Percentiles rank a stretch among this genome's conserved stretches.
These are phyloP conservation scores for Magnaporthales sp. DNA, from an alignment of 2,329 filamentous ascomycete genomes.

Conservation along the genomic window DNA sequence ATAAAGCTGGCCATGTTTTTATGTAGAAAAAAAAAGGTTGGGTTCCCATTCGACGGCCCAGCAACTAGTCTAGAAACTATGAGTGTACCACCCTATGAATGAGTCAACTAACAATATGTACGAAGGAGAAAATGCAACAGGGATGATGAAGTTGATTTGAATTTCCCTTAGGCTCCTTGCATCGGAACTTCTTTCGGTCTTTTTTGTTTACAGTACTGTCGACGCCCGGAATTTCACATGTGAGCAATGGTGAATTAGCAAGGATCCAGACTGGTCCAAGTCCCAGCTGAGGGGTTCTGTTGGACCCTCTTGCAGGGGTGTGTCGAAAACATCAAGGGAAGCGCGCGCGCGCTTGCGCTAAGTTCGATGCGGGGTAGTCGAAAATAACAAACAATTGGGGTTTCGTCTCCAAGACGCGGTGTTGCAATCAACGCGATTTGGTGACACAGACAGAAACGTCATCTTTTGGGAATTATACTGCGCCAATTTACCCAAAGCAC, in stretches of 20 bases:
- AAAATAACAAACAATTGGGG: background rate
- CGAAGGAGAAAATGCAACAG: too few relatives aligned
- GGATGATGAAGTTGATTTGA: background rate
- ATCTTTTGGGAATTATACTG: background rate
- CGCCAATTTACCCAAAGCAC: background rate
- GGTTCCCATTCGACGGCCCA: background rate
- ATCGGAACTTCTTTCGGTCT: background rate
- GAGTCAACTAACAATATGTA: background rate
- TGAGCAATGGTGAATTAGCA: background rate
- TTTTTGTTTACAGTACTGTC: background rate
- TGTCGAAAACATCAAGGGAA: background rate
- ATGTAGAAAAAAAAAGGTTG: too few relatives aligned
- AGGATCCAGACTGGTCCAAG: background rate
- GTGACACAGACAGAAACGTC: background rate
- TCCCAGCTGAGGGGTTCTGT: background rate
- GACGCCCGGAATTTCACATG: background rate
- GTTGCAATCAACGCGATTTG: background rate
- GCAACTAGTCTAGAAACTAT: background rate
- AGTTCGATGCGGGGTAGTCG: background rate
- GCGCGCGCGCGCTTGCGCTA: background rate
- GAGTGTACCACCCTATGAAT: background rate
- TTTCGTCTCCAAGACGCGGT: background rate
- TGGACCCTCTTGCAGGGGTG: background rate
- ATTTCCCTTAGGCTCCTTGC: background rate
- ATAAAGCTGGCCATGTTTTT: background rate